Conservation (phyloP, 345 rosid species). For the Citrus glauca region DNA sequence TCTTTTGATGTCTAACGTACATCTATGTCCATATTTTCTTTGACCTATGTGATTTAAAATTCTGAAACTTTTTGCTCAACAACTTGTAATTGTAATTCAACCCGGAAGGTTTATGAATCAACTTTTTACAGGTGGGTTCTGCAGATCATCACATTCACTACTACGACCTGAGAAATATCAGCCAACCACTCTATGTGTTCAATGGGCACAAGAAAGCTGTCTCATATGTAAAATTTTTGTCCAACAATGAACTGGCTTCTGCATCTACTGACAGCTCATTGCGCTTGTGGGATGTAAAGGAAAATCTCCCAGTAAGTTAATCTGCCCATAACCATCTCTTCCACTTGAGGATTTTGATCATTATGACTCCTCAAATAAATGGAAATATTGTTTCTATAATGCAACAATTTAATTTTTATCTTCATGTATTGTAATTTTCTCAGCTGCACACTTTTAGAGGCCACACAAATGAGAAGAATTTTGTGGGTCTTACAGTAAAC, state of each 20-base stretch:
- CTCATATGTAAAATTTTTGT: slow-evolving; percentile 63
- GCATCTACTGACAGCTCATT: slow-evolving; percentile 57
- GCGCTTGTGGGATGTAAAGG: slow-evolving; percentile 60
- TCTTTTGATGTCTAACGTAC: background rate
- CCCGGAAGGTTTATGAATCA: background rate
- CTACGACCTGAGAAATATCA: slow-evolving; percentile 51
- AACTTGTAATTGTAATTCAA: background rate
- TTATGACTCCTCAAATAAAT: background rate
- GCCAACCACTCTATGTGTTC: slow-evolving; percentile 50
- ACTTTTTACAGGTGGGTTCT: slow-evolving; percentile 51
- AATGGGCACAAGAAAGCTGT: slow-evolving; percentile 62
- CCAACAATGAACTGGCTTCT: slow-evolving; percentile 57
- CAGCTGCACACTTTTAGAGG: slow-evolving; percentile 56
- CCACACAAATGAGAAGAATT: slow-evolving; percentile 56
- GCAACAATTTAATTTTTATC: background rate
- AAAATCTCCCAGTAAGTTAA: slow-evolving; percentile 44
- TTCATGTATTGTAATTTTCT: slow-evolving; percentile 7
- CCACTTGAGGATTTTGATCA: background rate
- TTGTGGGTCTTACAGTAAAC: slow-evolving; percentile 60
- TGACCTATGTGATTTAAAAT: background rate
- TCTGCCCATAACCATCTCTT: background rate
- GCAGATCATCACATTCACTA: slow-evolving; percentile 62
- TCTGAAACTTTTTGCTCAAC: background rate
- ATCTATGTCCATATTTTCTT: background rate
- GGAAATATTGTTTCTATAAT: background rate